Conservation (phyloP, 495 filamentous ascomycete genomes). For the Penicillium canariense region DNA sequence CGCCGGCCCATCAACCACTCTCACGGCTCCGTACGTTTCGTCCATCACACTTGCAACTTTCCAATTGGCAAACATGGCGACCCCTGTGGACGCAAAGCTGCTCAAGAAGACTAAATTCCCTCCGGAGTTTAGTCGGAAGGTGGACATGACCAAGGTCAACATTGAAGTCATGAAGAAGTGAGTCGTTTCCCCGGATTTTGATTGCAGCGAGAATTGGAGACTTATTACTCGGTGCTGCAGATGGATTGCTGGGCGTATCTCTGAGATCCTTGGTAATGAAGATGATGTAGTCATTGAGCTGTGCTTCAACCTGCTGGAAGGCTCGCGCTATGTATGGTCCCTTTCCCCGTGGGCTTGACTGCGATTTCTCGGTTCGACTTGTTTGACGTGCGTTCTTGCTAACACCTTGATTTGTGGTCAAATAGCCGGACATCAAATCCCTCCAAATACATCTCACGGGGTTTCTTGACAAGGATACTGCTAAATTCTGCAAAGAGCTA, state of each 20-base stretch:
- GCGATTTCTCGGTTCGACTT: neutral
- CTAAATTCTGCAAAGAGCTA: slow-evolving; percentile 87
- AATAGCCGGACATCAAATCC: slow-evolving; percentile 88
- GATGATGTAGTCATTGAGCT: slow-evolving; percentile 95
- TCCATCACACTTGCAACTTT: neutral
- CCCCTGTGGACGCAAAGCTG: slow-evolving; percentile 79
- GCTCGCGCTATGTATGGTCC: slow-evolving; percentile 67
- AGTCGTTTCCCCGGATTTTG: slow-evolving; percentile 22
- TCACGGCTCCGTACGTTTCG: neutral
- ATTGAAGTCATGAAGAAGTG: slow-evolving; percentile 97
- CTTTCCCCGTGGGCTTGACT: slow-evolving; percentile 2
- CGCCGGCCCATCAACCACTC: neutral
- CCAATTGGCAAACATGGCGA: slow-evolving; percentile 54
- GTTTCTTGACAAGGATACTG: slow-evolving; percentile 90
- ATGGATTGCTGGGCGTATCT: slow-evolving; percentile 89
- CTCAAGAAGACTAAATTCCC: slow-evolving; percentile 90
- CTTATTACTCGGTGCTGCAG: slow-evolving; percentile 42
- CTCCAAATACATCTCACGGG: slow-evolving; percentile 92
- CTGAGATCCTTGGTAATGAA: slow-evolving; percentile 81
- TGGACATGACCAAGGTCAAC: slow-evolving; percentile 96
- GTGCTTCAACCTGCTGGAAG: slow-evolving; percentile 85
- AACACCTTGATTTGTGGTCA: slow-evolving; percentile 5
- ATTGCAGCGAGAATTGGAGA: neutral
- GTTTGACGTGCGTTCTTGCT: neutral
- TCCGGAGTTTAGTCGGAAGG: slow-evolving; percentile 88